Percentiles rank a stretch among this genome's conserved stretches.
phyloP scores from a whole-genome alignment of 306 rosid genomes.

The Astragalus membranaceus region DNA sequence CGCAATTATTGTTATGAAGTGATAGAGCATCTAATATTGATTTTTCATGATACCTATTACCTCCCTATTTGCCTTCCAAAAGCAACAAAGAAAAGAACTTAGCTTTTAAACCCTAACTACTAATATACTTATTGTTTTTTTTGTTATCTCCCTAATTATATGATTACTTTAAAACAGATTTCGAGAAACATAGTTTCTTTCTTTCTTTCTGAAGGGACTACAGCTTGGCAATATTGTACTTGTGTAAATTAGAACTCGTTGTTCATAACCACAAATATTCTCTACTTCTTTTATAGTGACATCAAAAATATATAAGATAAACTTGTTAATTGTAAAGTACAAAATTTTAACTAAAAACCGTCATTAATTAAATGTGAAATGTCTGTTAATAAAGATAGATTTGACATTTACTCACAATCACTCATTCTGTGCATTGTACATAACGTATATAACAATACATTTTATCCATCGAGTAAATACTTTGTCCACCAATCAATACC shows the following conservation, averaged over 20 bases:
- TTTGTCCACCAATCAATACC: too few species aligned
- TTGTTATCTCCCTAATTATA: too few species aligned
- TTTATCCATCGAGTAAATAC: too few species aligned
- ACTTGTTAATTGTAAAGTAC: not conserved
- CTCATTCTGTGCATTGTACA: too few species aligned
- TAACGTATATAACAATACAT: too few species aligned
- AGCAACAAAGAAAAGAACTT: not conserved
- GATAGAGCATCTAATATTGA: constrained; percentile 3
- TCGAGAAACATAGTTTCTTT: not conserved
- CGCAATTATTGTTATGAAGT: not conserved
- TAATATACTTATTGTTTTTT: too few species aligned
- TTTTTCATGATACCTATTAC: not conserved
- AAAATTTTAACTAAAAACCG: too few species aligned
- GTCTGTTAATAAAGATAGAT: too few species aligned
- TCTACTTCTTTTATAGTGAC: not conserved
- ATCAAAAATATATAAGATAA: not conserved
- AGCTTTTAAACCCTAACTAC: not conserved
- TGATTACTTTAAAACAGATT: not conserved
- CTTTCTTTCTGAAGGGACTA: not conserved
- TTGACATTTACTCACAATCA: too few species aligned
- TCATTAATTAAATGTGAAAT: too few species aligned
- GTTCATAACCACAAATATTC: not conserved
- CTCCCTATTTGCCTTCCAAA: not conserved
- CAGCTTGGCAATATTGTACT: not conserved
- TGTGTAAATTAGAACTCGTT: not conserved